A percentile compares a stretch with the other conserved stretches of the same genome.
Evolutionary conservation across 2,329 filamentous ascomycete species (phyloP).

Genomic region (Aspergillus glaucus): DNA sequence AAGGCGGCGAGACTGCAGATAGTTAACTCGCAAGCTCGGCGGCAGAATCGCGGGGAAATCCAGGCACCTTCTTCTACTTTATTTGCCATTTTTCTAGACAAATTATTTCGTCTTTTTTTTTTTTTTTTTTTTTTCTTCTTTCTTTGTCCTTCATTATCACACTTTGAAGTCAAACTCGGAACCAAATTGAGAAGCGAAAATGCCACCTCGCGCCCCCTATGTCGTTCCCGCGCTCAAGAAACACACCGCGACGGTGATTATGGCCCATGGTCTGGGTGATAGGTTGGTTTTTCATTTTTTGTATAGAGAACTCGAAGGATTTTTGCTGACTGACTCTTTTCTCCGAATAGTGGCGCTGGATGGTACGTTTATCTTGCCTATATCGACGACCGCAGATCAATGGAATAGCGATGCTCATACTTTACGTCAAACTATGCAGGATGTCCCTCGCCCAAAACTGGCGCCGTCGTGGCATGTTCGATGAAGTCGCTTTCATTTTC

Average conservation of each 20-base stretch:
- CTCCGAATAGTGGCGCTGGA: conserved; percentile 39
- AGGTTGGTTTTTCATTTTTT: conserved; percentile 47
- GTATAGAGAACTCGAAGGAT: neutral
- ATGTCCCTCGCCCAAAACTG: conserved; percentile 79
- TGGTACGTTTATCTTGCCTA: conserved; percentile 31
- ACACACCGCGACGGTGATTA: conserved; percentile 93
- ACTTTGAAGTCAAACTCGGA: neutral
- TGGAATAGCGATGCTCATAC: neutral
- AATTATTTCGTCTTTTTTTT: conserved; percentile 1
- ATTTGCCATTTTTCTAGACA: neutral
- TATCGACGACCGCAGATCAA: neutral
- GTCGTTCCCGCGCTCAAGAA: conserved; percentile 71
- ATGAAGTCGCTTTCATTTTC: conserved; percentile 89
- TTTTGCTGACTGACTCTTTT: conserved; percentile 7
- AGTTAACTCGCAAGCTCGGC: conserved; percentile 4
- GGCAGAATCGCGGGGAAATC: conserved; percentile 21
- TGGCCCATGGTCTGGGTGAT: conserved; percentile 88
- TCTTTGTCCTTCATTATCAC: neutral
- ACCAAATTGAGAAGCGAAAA: conserved; percentile 18
- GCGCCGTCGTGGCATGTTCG: conserved; percentile 70
- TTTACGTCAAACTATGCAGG: conserved; percentile 31
- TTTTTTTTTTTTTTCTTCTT: neutral
- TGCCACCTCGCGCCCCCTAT: conserved; percentile 50
- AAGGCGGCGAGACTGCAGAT: conserved; percentile 16
- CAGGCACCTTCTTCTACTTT: neutral